Evolutionary conservation across 2,329 filamentous ascomycete species (phyloP), one percentile per base, ranked within the genome.

Genomic region (Myriosclerotinia duriaeana): DNA sequence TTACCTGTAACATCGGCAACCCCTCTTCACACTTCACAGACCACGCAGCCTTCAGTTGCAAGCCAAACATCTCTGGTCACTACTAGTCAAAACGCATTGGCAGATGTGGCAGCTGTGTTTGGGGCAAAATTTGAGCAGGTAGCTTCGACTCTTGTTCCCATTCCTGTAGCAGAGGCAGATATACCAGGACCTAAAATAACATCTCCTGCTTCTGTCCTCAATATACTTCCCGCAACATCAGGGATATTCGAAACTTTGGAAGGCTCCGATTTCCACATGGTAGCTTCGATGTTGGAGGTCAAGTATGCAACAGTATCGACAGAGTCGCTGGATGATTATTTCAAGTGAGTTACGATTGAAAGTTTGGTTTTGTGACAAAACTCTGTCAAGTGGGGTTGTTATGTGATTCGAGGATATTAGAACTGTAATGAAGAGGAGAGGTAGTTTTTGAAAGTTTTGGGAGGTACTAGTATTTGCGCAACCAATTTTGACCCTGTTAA

Each of bases 91-190:
- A 66, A 66, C 15, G 64, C 64, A 26, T 36, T 66, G 22, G 64
- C 64, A 53, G 52, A 61, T 46, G 64, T 66, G 12, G 64, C 64
- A 61, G 64, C 64, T 66, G 64, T 66, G 14, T 66, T 66, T 61
- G 64, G 64, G 7, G 36, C 40, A 36, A 53, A 46, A 20, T 59
- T 40, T 34, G 46, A 42, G 20, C 30, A 61, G 30, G 26, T 60
- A 66, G 48, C 40, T 40, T 40, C 42, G 48, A 66, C 55, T 9
- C 3, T 38, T 34, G 46, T 66, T 22, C 20, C 26, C 11, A 61
- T 38, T 53, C 26, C 26, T 53, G 46, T 53, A 38, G 55, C 55
- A 38, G 38, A n/a, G 34, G 30, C 50, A 53, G 26, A 46, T 17
- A 5, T 20, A 15, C 46, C 55, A 26, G 42, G 20, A 22, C 55